Evolutionary conservation across 2,329 filamentous ascomycete genomes (phyloP).

Genomic region (Colletotrichum sp.): DNA sequence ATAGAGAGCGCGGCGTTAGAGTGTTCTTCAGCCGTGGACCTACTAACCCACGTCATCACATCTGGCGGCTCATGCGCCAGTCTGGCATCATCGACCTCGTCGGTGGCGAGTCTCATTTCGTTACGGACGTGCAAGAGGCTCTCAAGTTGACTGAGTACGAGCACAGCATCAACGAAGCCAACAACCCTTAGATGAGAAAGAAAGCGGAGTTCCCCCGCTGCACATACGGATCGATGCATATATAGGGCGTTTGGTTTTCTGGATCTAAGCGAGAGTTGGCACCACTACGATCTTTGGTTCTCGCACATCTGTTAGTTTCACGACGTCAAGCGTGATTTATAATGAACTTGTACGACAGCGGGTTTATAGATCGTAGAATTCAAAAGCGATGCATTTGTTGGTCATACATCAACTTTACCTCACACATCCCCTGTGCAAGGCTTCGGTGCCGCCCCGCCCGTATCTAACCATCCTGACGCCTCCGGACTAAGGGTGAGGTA

Average conservation of each 20-base stretch:
- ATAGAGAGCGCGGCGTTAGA: slow-evolving; percentile 76
- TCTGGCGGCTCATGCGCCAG: slow-evolving; percentile 75
- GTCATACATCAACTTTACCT: not conserved
- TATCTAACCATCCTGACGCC: not conserved
- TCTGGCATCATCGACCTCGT: slow-evolving; percentile 87
- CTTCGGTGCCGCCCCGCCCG: not conserved
- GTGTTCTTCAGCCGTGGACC: slow-evolving; percentile 75
- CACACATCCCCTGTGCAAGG: not conserved
- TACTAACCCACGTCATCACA: slow-evolving; percentile 50
- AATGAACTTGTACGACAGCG: not conserved
- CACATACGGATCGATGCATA: not conserved
- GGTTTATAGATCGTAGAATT: not conserved
- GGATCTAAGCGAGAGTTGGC: not conserved
- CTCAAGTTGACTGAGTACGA: slow-evolving; percentile 80
- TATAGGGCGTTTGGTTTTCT: slow-evolving; percentile 11
- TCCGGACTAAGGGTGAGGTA: not conserved
- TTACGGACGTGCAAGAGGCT: slow-evolving; percentile 83
- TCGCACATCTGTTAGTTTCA: not conserved
- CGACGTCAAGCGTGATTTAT: not conserved
- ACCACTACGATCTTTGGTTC: not conserved
- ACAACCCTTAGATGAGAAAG: not conserved
- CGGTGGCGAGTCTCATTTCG: slow-evolving; percentile 80
- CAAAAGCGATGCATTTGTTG: not conserved
- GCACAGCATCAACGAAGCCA: slow-evolving; percentile 42
- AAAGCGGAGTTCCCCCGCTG: no score